These are phyloP conservation scores for Flaveria linearis DNA, from an alignment of 129 eudicot genomes.

Conservation along the genomic window DNA sequence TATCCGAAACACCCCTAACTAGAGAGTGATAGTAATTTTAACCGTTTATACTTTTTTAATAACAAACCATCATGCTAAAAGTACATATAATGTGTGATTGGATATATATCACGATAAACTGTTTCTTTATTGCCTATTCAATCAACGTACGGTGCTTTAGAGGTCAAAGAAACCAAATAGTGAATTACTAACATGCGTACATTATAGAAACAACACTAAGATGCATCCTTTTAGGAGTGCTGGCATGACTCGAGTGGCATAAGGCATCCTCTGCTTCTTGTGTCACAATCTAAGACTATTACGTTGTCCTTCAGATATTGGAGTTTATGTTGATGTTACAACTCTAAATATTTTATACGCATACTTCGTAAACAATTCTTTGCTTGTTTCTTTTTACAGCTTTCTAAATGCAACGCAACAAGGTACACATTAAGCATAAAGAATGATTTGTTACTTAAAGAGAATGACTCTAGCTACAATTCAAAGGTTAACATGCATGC, in stretches of 20 bases:
- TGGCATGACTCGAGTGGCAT: background rate
- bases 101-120: background rate
- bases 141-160: background rate
- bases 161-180: background rate
- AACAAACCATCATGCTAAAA: background rate
- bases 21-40: background rate
- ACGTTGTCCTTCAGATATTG: background rate
- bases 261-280: background rate
- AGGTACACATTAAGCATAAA: background rate
- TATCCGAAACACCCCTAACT: no score
- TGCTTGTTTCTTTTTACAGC: background rate
- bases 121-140: background rate
- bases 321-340: background rate
- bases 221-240: slow-evolving; percentile 1
- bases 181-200: background rate
- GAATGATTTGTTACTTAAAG: background rate
- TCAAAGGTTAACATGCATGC: no score
- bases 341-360: background rate
- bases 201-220: slow-evolving; percentile 1
- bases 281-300: background rate
- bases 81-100: background rate
- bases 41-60: background rate
- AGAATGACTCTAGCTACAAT: no score
- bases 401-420: background rate
- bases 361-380: background rate